These are phyloP conservation scores for Durotheca rogersii DNA, from an alignment of 495 filamentous ascomycete species.

Conservation along the genomic window DNA sequence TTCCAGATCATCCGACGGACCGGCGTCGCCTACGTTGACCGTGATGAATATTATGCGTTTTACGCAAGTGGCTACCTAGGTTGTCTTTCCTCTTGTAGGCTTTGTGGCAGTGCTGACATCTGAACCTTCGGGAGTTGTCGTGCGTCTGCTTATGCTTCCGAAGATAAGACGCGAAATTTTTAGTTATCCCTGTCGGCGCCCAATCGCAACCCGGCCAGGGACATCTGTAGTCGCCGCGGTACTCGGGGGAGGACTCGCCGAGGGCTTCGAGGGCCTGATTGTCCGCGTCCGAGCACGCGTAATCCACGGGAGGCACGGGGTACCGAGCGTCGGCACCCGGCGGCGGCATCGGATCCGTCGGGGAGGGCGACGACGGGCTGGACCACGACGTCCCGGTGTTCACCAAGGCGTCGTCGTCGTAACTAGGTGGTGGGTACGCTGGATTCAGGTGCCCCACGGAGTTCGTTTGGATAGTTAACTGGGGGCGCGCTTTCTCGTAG, in stretches of 20 bases:
- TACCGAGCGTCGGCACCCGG: no score
- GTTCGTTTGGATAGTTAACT: not conserved
- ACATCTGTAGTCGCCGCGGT: not conserved
- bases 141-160: not conserved
- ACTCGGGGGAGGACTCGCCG: no score
- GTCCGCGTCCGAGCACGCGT: not conserved
- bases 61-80: not conserved
- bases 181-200: not conserved
- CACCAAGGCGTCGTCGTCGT: no score
- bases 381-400: no score
- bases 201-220: not conserved
- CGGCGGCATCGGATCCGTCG: no score
- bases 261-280: not conserved
- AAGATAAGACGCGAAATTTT: constrained; percentile 2
- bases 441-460: not conserved
- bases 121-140: not conserved
- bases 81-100: constrained; percentile 7
- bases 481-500: no score
- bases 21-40: not conserved
- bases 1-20: no score
- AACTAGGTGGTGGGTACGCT: no score
- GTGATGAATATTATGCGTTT: not conserved
- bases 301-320: not conserved
- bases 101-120: constrained; percentile 1
- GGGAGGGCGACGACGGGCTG: no score